A percentile compares a stretch with the other conserved stretches of the same genome.
These are phyloP conservation scores for Geotrichum aggregatum DNA, from an alignment of 1,139 yeast species.

Conservation along the genomic window DNA sequence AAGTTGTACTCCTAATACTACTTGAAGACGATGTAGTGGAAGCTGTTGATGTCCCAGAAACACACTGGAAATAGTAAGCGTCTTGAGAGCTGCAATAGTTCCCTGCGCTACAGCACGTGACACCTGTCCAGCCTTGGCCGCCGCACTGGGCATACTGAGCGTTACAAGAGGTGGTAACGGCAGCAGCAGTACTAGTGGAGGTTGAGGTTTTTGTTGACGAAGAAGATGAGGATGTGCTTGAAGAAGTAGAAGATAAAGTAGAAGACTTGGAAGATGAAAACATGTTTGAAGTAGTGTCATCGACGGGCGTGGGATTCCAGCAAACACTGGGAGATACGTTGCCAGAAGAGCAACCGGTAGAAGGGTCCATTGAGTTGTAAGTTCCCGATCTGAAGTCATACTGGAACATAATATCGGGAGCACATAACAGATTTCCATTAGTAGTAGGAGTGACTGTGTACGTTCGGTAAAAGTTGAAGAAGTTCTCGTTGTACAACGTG, in stretches of 20 bases:
- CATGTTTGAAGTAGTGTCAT: background rate
- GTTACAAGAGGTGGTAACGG: conserved; percentile 7
- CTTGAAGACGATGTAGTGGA: conserved; percentile 17
- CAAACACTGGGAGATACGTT: conserved; percentile 21
- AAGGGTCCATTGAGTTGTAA: conserved; percentile 13
- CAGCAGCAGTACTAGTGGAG: conserved; percentile 1
- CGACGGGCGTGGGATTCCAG: conserved; percentile 16
- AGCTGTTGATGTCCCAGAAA: background rate
- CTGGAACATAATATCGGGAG: conserved; percentile 19
- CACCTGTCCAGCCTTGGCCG: conserved; percentile 12
- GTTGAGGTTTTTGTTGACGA: background rate
- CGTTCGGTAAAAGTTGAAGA: conserved; percentile 19
- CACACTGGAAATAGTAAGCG: conserved; percentile 15
- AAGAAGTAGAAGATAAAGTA: conserved; percentile 4
- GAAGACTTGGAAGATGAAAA: conserved; percentile 14
- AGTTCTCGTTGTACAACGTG: conserved; percentile 12
- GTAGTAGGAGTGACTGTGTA: conserved; percentile 13
- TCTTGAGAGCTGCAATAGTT: conserved; percentile 8
- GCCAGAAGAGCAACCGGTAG: conserved; percentile 20
- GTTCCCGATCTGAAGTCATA: conserved; percentile 17
- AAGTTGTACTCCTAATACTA: conserved; percentile 6
- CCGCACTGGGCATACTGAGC: conserved; percentile 13
- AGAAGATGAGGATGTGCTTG: background rate
- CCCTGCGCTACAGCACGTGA: conserved; percentile 16
- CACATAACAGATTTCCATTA: conserved; percentile 19